Evolutionary conservation across 2,329 filamentous ascomycete species (phyloP).

Genomic region (Phialophora verrucosa): DNA sequence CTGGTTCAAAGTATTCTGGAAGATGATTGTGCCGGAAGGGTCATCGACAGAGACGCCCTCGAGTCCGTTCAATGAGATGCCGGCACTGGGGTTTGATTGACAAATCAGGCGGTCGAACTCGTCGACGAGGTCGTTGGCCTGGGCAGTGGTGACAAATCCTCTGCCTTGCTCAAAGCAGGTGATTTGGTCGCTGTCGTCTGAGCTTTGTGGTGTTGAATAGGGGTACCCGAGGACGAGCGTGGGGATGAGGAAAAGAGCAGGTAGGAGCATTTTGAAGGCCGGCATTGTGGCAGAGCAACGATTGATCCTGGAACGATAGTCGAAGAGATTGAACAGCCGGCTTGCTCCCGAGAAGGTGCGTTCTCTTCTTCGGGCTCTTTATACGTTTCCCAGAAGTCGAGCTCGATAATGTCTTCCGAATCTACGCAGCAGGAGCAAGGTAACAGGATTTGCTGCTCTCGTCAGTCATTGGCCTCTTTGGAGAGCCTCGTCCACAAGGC

Average conservation of each 20-base stretch:
- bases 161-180: slow-evolving; percentile 18
- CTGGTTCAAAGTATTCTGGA: slow-evolving; percentile 18
- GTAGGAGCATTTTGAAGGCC: slow-evolving; percentile 5
- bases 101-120: slow-evolving; percentile 19
- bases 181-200: slow-evolving; percentile 16
- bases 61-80: slow-evolving; percentile 10
- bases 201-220: not conserved
- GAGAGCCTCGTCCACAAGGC: slow-evolving; percentile 7
- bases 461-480: not conserved
- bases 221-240: not conserved
- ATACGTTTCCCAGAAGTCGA: not conserved
- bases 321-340: not conserved
- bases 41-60: slow-evolving; percentile 16
- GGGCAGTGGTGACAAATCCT: slow-evolving; percentile 7
- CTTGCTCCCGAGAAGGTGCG: not conserved
- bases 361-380: not conserved
- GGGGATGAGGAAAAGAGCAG: slow-evolving; percentile 13
- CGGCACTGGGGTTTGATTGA: slow-evolving; percentile 19
- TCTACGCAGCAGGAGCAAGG: not conserved
- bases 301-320: not conserved
- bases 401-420: not conserved
- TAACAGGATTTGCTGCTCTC: not conserved
- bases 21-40: slow-evolving; percentile 17
- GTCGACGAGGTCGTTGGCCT: slow-evolving; percentile 15
- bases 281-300: slow-evolving; percentile 5